Base-by-base conservation (phyloP, 331 rosid species). In the Rhamnella rubrinervis region DNA sequence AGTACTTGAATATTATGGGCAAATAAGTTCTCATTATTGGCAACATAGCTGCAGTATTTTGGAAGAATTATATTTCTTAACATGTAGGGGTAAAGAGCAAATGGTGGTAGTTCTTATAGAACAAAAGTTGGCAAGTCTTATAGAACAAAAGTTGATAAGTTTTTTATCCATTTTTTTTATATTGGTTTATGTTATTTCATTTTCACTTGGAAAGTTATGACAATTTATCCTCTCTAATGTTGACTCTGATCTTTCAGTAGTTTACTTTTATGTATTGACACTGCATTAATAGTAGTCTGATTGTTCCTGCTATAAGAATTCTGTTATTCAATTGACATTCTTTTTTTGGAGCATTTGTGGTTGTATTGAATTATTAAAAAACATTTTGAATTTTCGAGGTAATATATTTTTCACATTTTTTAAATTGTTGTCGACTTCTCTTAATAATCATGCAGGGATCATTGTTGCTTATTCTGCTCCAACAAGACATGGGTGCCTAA, bases 381-480 rank as follows among this genome's bases (percentile, higher is more conserved):
- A 55, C 51, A 46, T 55, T 55, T 31, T 31, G 35, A 31, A 31
- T 31, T 31, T 31, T 40, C 11, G 37, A 31, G 55, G 57, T 61
- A 55, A 13, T 59, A 18, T 71, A 59, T 39, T 57, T 55, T 77
- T 31, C 72, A 13, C 46, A 58, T 70, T 41, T 72, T 65, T 75
- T 21, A 57, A 72, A 59, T 73, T 71, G 55, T 70, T 67, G 68
- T 73, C 40, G 56, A 51, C 55, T 70, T 39, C 58, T 70, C 62
- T 66, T 72, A 44, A 62, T 69, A 16, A 61, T 81, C 67, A 71
- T 68, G 82, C 84, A 95, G 99, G 99, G 62, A 85, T 91, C 38
- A 6, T 75, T 26, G 96, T 91, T 40, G 92, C 97, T 60, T 91
- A 71, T 84, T 80, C 91, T 82, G 95, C 95, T 70, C 99, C 96